Base-by-base conservation (phyloP, 192 early-diverging fungal species). In the Coemansia sp. region DNA sequence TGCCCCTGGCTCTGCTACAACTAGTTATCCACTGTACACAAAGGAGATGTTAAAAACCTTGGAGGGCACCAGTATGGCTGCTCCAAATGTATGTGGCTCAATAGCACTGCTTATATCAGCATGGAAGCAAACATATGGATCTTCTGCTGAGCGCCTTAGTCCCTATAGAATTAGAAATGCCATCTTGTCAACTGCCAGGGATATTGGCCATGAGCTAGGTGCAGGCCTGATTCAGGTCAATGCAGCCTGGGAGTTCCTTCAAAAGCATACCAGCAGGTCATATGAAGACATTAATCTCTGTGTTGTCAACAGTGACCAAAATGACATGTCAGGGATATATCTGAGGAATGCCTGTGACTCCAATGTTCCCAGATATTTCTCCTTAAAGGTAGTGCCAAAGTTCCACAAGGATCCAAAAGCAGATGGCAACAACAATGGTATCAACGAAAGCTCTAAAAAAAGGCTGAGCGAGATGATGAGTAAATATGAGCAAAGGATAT, bases 31-130 rank as follows among this genome's bases (percentile, higher is more conserved):
- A 6, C 77, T 87, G 22, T 99, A 91, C 75, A 87, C 84, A 9
- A 74, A 86, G 18, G 69, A 85, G 46, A 84, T 83, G 24, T 71
- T 85, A 46, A 83, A 85, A 61, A 80, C 90, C 35, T 88, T 88
- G 85, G 97, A 97, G 72, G 97, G 95, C 56, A 97, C 97, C 14
- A 90, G 87, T 56, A 99, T 99, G 97, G 87, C 88, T 45, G 84
- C 87, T 49, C 97, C 97, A 36, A 94, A 95, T 68, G 85, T 86
- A 39, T 91, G 92, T 71, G 92, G 94, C n/a, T 89, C 91, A 67
- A 69, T 94, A 52, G 82, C 90, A 3, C 73, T 95, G 30, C 73
- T 98, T 59, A 73, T 96, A 22, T 95, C 95, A 3, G 96, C 86
- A 0, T 77, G 95, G 67, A 97, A 93, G 75, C 77, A 71, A 28